Conservation (phyloP, 1,284 basidiomycete genomes). For the Stygiomarasmius scandens region DNA sequence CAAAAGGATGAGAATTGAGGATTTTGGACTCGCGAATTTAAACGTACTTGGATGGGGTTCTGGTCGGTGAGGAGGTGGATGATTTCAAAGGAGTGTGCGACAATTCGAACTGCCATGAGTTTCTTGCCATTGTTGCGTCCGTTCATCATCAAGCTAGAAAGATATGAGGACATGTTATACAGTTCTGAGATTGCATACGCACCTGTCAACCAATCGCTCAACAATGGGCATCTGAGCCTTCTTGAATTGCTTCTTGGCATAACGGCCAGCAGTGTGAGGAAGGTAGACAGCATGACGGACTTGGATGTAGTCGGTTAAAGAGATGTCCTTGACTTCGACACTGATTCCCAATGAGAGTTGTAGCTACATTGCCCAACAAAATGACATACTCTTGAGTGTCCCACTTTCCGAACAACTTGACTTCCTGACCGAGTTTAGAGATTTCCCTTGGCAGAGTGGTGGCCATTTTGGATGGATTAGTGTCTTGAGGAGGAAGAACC, state of each 20-base stretch:
- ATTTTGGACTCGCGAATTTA: neutral
- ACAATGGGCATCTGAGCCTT: slow-evolving; percentile 99
- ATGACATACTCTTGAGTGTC: slow-evolving; percentile 89
- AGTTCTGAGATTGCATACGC: slow-evolving; percentile 33
- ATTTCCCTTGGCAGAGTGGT: slow-evolving; percentile 84
- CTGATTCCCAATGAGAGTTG: slow-evolving; percentile 44
- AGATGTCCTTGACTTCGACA: slow-evolving; percentile 99
- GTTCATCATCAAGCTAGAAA: slow-evolving; percentile 95
- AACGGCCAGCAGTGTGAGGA: slow-evolving; percentile 98
- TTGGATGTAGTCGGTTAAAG: slow-evolving; percentile 98
- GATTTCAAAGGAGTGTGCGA: slow-evolving; percentile 99
- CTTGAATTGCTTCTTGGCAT: slow-evolving; percentile 99
- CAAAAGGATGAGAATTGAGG: neutral
- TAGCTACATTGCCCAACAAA: slow-evolving; percentile 1
- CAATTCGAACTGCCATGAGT: slow-evolving; percentile 98
- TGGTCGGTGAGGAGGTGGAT: slow-evolving; percentile 99
- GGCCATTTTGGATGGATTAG: slow-evolving; percentile 52
- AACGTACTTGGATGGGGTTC: slow-evolving; percentile 95
- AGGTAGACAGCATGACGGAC: slow-evolving; percentile 98
- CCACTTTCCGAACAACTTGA: slow-evolving; percentile 98
- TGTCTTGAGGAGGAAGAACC: slow-evolving; percentile 35
- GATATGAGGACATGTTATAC: neutral
- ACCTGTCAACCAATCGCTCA: slow-evolving; percentile 98
- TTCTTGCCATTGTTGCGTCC: slow-evolving; percentile 99
- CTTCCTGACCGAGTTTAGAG: slow-evolving; percentile 81